These are phyloP conservation scores for Akebia trifoliata DNA, from an alignment of 164 flowering plant species.

Conservation along the genomic window DNA sequence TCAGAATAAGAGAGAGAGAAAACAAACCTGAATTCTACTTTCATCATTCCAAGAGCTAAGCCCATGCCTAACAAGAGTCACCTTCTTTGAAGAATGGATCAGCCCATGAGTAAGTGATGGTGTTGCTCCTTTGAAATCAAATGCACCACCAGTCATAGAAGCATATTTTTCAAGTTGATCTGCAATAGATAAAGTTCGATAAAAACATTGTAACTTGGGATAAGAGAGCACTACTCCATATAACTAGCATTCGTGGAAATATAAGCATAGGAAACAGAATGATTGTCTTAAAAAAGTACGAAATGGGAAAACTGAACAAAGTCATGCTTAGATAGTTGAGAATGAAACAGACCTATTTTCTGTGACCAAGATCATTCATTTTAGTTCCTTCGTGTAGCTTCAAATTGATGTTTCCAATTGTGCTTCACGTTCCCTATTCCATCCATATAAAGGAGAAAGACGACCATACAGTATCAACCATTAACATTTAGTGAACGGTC, in stretches of 20 bases:
- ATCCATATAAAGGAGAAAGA: too few species aligned
- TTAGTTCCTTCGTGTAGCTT: too few species aligned
- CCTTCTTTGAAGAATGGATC: constrained; percentile 49
- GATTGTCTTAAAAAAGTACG: too few species aligned
- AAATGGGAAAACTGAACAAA: too few species aligned
- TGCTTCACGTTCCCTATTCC: too few species aligned
- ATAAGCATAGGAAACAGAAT: neutral
- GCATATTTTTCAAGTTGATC: constrained; percentile 27
- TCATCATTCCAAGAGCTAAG: constrained; percentile 75
- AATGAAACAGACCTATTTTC: too few species aligned
- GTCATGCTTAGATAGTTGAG: too few species aligned
- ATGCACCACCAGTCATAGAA: constrained; percentile 68
- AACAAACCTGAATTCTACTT: constrained; percentile 62
- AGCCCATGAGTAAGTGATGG: constrained; percentile 38
- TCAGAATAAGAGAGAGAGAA: too few species aligned
- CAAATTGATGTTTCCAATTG: too few species aligned
- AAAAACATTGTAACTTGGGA: neutral
- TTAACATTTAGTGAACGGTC: too few species aligned
- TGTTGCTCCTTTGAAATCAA: constrained; percentile 55
- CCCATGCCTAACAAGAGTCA: constrained; percentile 68
- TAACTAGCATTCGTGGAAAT: neutral
- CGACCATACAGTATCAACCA: too few species aligned
- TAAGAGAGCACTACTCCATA: neutral
- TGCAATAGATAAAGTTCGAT: constrained; percentile 11
- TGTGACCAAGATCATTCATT: too few species aligned